Evolutionary conservation across 495 filamentous ascomycete genomes (phyloP), one percentile per base, ranked within the genome.

Genomic region (Neurospora sp.): DNA sequence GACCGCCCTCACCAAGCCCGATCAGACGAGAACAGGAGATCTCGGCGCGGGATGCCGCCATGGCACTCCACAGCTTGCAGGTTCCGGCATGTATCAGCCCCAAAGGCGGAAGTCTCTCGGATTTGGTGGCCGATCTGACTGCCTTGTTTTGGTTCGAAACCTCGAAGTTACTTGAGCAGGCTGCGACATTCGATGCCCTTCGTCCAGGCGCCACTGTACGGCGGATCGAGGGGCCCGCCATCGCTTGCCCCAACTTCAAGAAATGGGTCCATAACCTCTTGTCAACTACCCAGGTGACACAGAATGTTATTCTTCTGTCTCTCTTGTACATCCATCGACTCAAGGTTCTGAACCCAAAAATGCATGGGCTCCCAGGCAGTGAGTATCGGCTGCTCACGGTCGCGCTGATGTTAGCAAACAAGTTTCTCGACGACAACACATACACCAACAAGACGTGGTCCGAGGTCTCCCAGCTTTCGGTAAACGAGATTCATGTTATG

Each of bases 401-500:
- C 72, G 96, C 96, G 16, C 84, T 99, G 80, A 99, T 99, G 96
- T 85, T 99, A 60, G 96, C 95, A 73, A 99, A 98, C 83, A 99
- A 99, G 86, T 99, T 97, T 78, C 84, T 99, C 76, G 96, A 99
- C 79, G 96, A 99, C 79, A 99, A 98, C 81, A 98, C 96, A 2
- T 99, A 98, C 83, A 98, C 96, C 71, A 99, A 99, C 86, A 97
- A 98, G 86, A 98, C 96, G 2, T 99, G 96, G 96, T 96, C 96
- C 16, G 96, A 99, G 77, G 96, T 99, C 60, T 98, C 96, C 35
- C 91, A 93, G 20, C 97, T 99, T 74, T 91, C 92, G 5, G 96
- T 98, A 14, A 90, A 90, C 71, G 96, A 99, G 82, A 97, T 99
- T 54, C 96, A 99, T 79, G 90, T 98, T 46, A 99, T 99, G 96